A percentile compares a stretch with the other conserved stretches of the same genome.
Conservation (phyloP, 805 yeast genomes). For the Candida manassasensis region DNA sequence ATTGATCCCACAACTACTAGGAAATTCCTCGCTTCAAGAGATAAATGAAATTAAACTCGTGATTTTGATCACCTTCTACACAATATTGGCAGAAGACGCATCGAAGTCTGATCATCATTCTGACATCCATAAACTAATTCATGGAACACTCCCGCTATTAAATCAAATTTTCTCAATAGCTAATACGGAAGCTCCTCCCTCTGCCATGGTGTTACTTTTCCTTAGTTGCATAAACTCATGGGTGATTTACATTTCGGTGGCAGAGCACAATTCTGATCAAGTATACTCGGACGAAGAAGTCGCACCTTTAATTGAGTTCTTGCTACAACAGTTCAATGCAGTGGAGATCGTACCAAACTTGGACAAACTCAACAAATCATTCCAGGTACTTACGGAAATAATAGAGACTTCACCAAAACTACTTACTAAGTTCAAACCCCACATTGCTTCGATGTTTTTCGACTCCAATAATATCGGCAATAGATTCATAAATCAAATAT, state of each 20-base stretch:
- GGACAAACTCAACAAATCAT: conserved; percentile 19
- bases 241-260: conserved; percentile 33
- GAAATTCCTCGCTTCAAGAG: neutral
- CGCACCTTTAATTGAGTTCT: conserved; percentile 18
- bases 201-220: conserved; percentile 3
- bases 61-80: conserved; percentile 30
- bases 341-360: conserved; percentile 9
- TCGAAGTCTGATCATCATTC: conserved; percentile 26
- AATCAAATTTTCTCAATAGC: neutral
- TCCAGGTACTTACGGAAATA: conserved; percentile 38
- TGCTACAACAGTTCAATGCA: conserved; percentile 14
- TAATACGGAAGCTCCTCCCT: neutral
- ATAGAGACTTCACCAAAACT: conserved; percentile 44
- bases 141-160: conserved; percentile 27
- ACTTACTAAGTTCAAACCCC: conserved; percentile 26
- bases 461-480: conserved; percentile 40
- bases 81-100: conserved; percentile 51
- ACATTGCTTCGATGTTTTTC: conserved; percentile 34
- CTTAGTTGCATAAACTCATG: conserved; percentile 31
- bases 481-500: conserved; percentile 29
- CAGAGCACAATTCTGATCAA: conserved; percentile 29
- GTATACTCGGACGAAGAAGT: conserved; percentile 23
- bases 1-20: neutral
- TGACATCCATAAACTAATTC: conserved; percentile 36
- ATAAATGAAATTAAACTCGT: conserved; percentile 11